phyloP scores from a whole-genome alignment of 495 filamentous ascomycete genomes.

The Chaetomium fimeti region DNA sequence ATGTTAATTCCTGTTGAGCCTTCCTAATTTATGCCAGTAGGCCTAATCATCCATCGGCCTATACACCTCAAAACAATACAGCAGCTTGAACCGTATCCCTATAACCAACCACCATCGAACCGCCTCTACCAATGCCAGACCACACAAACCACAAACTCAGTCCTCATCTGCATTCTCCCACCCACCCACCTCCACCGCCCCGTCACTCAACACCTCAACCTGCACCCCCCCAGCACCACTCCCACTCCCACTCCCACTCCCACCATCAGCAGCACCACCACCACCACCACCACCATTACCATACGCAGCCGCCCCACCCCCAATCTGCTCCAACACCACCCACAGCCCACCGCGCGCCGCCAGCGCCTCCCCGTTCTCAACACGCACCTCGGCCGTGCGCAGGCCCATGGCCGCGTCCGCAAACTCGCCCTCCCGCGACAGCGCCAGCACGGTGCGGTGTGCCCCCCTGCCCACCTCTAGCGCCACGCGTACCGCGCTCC shows the following conservation, averaged over 20 bases:
- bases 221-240: slow-evolving; percentile 50
- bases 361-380: slow-evolving; percentile 46
- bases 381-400: slow-evolving; percentile 67
- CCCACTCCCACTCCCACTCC: slow-evolving; percentile 42
- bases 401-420: slow-evolving; percentile 66
- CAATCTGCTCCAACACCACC: slow-evolving; percentile 77
- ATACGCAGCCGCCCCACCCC: slow-evolving; percentile 28
- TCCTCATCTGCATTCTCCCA: slow-evolving; percentile 49
- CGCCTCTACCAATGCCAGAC: background rate
- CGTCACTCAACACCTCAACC: slow-evolving; percentile 69
- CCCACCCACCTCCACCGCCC: slow-evolving; percentile 57
- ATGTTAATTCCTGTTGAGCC: too few relatives aligned
- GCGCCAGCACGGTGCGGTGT: slow-evolving; percentile 58
- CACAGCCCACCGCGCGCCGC: slow-evolving; percentile 57
- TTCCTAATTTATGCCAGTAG: too few relatives aligned
- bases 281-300: slow-evolving; percentile 42
- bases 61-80: too few relatives aligned
- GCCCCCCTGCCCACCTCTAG: slow-evolving; percentile 65
- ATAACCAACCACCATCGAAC: background rate
- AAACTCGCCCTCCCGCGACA: slow-evolving; percentile 61
- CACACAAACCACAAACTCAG: background rate
- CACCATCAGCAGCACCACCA: slow-evolving; percentile 38
- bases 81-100: too few relatives aligned
- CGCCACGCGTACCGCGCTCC: slow-evolving; percentile 56
- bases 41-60: too few relatives aligned